A percentile compares a stretch with the other conserved stretches of the same genome.
Evolutionary conservation across 495 filamentous ascomycete genomes (phyloP).

Genomic region (Penicillium antarcticum): DNA sequence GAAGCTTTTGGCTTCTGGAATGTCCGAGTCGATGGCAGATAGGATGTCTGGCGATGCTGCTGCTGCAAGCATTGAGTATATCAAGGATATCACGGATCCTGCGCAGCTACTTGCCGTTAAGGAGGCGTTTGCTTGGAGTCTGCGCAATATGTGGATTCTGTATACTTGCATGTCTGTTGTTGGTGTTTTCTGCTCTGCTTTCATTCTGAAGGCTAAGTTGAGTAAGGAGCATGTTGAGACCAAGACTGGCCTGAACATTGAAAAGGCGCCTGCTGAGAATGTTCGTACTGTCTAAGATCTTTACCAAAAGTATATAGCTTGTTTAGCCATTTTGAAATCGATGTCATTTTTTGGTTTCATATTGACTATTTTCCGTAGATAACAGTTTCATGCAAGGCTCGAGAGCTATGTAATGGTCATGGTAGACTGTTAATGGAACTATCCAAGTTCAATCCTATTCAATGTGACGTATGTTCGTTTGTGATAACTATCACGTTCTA

Average conservation of each 20-base stretch:
- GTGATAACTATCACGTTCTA: too few relatives aligned
- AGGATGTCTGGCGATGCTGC: slow-evolving; percentile 48
- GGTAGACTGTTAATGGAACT: too few relatives aligned
- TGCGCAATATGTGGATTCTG: slow-evolving; percentile 60
- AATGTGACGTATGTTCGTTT: too few relatives aligned
- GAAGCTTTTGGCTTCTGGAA: slow-evolving; percentile 42
- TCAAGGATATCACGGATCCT: slow-evolving; percentile 41
- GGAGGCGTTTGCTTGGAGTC: slow-evolving; percentile 56
- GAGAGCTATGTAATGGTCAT: too few relatives aligned
- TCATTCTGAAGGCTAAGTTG: slow-evolving; percentile 50
- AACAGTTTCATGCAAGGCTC: too few relatives aligned
- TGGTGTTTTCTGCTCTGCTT: slow-evolving; percentile 49
- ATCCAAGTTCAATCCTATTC: too few relatives aligned
- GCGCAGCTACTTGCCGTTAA: slow-evolving; percentile 44
- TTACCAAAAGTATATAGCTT: too few relatives aligned
- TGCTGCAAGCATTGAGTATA: slow-evolving; percentile 47
- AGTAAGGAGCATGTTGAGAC: slow-evolving; percentile 62
- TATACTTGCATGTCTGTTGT: slow-evolving; percentile 52
- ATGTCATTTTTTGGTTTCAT: too few relatives aligned
- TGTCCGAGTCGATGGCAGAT: slow-evolving; percentile 32
- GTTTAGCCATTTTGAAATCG: too few relatives aligned
- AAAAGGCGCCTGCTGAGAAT: slow-evolving; percentile 14
- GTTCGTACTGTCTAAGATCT: not conserved
- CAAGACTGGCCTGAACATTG: slow-evolving; percentile 38
- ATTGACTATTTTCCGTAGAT: too few relatives aligned